Percentiles rank a stretch among this genome's conserved stretches.
Evolutionary conservation across 805 yeast genomes (phyloP).

Genomic region (Monosporozyma yasuniensis): DNA sequence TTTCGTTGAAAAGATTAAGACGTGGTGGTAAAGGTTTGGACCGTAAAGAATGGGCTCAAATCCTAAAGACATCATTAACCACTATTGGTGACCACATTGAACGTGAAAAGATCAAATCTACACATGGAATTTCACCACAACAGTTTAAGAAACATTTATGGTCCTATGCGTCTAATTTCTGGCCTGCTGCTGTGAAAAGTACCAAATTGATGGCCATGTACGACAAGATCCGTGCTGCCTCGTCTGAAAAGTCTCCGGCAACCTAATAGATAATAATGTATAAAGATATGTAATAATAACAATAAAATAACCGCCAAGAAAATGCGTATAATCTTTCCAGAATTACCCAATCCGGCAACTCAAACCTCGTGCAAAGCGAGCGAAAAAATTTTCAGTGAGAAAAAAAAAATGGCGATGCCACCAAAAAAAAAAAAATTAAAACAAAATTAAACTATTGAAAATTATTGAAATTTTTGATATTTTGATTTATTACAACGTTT

Average conservation of each 20-base stretch:
- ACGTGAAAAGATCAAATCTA: slow-evolving; percentile 26
- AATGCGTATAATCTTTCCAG: not conserved
- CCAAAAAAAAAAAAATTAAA: not conserved
- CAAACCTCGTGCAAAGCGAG: not conserved
- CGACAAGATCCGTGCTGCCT: slow-evolving; percentile 35
- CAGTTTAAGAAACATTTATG: slow-evolving; percentile 55
- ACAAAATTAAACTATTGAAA: not conserved
- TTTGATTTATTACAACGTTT: not conserved
- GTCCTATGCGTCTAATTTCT: slow-evolving; percentile 73
- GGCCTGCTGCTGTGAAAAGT: slow-evolving; percentile 84
- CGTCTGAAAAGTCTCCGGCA: not conserved
- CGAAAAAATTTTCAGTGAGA: not conserved
- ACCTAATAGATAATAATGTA: not conserved
- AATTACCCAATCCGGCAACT: not conserved
- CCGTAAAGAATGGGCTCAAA: slow-evolving; percentile 67
- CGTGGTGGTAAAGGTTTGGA: slow-evolving; percentile 67
- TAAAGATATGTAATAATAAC: not conserved
- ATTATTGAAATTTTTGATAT: not conserved
- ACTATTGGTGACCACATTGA: slow-evolving; percentile 66
- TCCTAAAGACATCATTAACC: slow-evolving; percentile 58
- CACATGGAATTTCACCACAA: not conserved
- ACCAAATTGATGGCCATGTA: slow-evolving; percentile 70
- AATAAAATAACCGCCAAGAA: not conserved
- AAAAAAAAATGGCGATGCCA: not conserved
- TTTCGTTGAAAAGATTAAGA: slow-evolving; percentile 56